Base-by-base conservation (phyloP, 345 rosid genomes). In the Citrus sp. region DNA sequence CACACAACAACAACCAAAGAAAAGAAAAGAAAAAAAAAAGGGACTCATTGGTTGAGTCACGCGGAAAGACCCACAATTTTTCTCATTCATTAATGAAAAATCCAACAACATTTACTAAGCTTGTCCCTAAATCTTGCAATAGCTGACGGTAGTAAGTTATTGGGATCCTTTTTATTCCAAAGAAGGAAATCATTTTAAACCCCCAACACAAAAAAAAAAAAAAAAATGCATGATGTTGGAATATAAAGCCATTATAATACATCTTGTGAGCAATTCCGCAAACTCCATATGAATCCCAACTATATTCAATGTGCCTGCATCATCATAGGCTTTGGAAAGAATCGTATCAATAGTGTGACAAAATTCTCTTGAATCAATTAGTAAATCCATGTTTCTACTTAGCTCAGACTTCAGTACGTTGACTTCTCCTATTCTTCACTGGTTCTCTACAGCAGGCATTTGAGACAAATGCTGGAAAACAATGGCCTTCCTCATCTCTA, bases 391-490 rank as follows among this genome's bases (percentile, higher is more conserved):
- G 55, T 46, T 56, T 77, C 68, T 1, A 51, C 42, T 24, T 49
- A 7, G 22, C 75, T 64, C 37, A 60, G 2, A n/a, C 32, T 27
- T 19, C n/a, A 9, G 24, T 19, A 67, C 22, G 30, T n/a, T 16
- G 21, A 61, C 35, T 61, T 35, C 35, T 34, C 30, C 58, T 54
- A 79, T 14, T 66, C 58, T 70, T 64, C 37, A 9, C 4, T 14
- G 5, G 42, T 80, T 40, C 25, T 30, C 67, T 7, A 27, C 67
- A 34, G 67, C 37, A 34, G 78, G 71, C 56, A 58, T 60, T 60
- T 18, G 6, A 66, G 78, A 72, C 38, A 28, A 76, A 67, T 61
- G 59, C 67, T 37, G 51, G 81, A 73, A 80, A 60, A 70, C 25
- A 70, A 73, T 61, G 74, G 63, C 55, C 37, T 60, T 46, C 37